These are phyloP conservation scores for Penicillium lividum DNA, from an alignment of 495 filamentous ascomycete species.

Conservation along the genomic window DNA sequence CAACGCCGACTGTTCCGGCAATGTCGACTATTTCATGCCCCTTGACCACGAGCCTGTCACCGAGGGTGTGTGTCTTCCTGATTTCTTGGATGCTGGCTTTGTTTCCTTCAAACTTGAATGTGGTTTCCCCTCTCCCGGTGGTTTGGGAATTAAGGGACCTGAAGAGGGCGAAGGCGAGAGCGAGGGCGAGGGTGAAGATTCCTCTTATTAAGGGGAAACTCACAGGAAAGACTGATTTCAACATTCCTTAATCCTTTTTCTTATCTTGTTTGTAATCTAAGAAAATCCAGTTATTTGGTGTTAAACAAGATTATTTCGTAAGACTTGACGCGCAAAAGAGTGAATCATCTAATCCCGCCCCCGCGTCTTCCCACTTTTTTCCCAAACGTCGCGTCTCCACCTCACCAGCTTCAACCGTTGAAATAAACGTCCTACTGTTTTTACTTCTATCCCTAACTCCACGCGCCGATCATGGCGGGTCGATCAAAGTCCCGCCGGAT, in stretches of 20 bases:
- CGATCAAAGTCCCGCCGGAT: slow-evolving; percentile 29
- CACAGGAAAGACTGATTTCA: too few relatives aligned
- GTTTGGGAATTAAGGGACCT: background rate
- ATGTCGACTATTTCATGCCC: slow-evolving; percentile 21
- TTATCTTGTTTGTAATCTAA: slow-evolving; percentile 16
- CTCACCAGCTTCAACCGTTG: background rate
- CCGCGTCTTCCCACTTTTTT: background rate
- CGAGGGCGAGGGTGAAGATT: background rate
- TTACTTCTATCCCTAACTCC: slow-evolving; percentile 1
- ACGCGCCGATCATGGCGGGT: slow-evolving; percentile 24
- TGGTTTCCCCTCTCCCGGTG: slow-evolving; percentile 5
- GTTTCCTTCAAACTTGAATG: slow-evolving; percentile 28
- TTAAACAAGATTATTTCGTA: background rate
- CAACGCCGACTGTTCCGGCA: slow-evolving; percentile 26
- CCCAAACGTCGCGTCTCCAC: background rate
- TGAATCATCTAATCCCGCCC: background rate
- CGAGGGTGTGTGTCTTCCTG: slow-evolving; percentile 25
- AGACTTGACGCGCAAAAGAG: background rate
- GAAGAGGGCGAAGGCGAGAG: background rate
- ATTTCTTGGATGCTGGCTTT: slow-evolving; percentile 23
- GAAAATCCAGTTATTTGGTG: background rate
- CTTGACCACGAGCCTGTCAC: slow-evolving; percentile 19
- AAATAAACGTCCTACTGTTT: background rate
- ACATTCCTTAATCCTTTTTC: slow-evolving; percentile 6
- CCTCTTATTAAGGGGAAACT: too few relatives aligned